These are phyloP conservation scores for Mycena indigotica DNA, from an alignment of 768 basidiomycete genomes.

Conservation along the genomic window DNA sequence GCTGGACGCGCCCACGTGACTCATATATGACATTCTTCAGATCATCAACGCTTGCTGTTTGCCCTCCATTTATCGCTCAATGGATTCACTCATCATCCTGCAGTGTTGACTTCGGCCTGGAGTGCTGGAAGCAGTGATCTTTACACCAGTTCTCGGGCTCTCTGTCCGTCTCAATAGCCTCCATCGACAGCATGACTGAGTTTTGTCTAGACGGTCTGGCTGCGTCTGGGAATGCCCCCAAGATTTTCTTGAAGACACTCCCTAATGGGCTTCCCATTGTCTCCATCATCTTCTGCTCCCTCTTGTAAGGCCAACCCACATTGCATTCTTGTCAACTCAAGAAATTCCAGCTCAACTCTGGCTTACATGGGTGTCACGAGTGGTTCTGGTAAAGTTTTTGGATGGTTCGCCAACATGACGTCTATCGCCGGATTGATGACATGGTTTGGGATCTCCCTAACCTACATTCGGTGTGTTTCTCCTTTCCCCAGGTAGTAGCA, in stretches of 20 bases:
- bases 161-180: slow-evolving; percentile 75
- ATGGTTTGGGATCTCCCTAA: slow-evolving; percentile 65
- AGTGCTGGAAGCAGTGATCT: slow-evolving; percentile 89
- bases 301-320: slow-evolving; percentile 40
- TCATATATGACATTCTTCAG: slow-evolving; percentile 35
- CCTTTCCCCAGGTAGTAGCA: no score
- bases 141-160: slow-evolving; percentile 84
- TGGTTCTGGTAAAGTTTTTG: slow-evolving; percentile 74
- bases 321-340: not conserved
- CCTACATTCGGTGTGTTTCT: slow-evolving; percentile 60
- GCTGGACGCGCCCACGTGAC: not conserved
- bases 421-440: slow-evolving; percentile 58
- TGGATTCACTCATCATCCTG: not conserved
- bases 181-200: no score
- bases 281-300: slow-evolving; percentile 67
- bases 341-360: slow-evolving; percentile 42
- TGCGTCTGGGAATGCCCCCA: slow-evolving; percentile 77
- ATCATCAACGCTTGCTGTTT: slow-evolving; percentile 71
- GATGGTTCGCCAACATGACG: slow-evolving; percentile 72
- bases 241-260: slow-evolving; percentile 69
- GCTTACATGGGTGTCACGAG: slow-evolving; percentile 78
- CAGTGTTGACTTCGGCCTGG: slow-evolving; percentile 83
- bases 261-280: slow-evolving; percentile 76
- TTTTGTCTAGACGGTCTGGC: slow-evolving; percentile 83
- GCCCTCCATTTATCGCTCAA: not conserved